Conservation (phyloP, 176 grass and related monocot genomes). For the Puccinellia tenuiflora region DNA sequence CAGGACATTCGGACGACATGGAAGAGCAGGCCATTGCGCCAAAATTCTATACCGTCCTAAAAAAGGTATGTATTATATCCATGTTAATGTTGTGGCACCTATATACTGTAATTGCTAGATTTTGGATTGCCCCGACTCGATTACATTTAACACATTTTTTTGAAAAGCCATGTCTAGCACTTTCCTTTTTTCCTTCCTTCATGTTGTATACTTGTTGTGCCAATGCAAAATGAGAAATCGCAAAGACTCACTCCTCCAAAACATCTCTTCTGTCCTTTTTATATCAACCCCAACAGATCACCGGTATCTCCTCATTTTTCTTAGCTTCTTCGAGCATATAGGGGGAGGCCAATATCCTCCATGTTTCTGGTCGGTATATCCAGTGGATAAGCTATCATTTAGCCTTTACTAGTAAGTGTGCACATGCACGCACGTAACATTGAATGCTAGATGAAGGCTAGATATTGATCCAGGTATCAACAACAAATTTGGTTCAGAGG, state of each 20-base stretch:
- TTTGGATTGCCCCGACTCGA: not conserved
- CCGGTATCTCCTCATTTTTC: not conserved
- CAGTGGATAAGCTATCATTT: too few relatives aligned
- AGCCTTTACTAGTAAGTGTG: too few relatives aligned
- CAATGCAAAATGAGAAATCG: not conserved
- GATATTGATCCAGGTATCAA: too few relatives aligned
- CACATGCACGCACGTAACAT: too few relatives aligned
- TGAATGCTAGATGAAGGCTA: too few relatives aligned
- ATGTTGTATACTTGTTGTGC: not conserved
- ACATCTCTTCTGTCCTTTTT: not conserved
- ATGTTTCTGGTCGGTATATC: too few relatives aligned
- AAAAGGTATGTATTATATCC: not conserved
- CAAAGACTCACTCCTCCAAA: not conserved
- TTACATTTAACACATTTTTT: too few relatives aligned
- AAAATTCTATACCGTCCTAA: not conserved
- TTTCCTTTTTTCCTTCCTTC: not conserved
- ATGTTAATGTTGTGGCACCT: not conserved
- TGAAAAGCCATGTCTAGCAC: not conserved
- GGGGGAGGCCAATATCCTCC: too few relatives aligned
- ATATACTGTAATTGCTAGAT: not conserved
- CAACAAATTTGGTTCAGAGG: too few relatives aligned
- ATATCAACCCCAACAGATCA: not conserved
- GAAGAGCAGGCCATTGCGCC: not conserved
- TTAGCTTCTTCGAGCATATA: too few relatives aligned
- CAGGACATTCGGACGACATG: not conserved